Evolutionary conservation across 495 filamentous ascomycete genomes (phyloP).

Genomic region (Achaetomiella virescens): DNA sequence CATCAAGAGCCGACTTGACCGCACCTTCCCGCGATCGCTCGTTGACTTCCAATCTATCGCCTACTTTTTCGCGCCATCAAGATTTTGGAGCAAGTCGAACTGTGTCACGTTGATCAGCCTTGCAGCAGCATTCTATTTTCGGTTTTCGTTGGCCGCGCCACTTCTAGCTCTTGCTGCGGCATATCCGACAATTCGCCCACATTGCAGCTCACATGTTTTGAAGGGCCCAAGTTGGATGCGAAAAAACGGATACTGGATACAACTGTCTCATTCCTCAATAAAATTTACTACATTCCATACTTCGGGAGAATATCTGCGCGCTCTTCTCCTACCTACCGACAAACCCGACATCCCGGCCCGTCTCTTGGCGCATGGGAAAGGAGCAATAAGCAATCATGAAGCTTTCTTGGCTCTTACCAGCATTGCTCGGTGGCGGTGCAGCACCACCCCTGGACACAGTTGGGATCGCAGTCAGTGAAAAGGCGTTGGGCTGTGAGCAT

Average conservation of each 20-base stretch:
- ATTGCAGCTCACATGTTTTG: too few relatives aligned
- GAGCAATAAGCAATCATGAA: conserved; percentile 13
- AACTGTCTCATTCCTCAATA: too few relatives aligned
- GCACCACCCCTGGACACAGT: conserved; percentile 49
- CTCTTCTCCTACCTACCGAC: background rate
- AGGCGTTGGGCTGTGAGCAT: conserved; percentile 69
- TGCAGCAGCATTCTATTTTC: background rate
- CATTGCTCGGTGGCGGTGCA: conserved; percentile 29
- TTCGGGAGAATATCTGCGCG: too few relatives aligned
- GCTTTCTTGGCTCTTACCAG: conserved; percentile 17
- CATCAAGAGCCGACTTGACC: background rate
- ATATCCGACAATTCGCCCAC: too few relatives aligned
- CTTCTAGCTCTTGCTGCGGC: background rate
- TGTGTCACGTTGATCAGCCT: background rate
- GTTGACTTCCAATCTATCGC: background rate
- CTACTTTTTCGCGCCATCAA: background rate
- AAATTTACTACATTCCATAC: too few relatives aligned
- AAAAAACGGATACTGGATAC: too few relatives aligned
- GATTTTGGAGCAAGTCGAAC: background rate
- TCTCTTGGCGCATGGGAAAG: conserved; percentile 1
- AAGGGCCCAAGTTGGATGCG: too few relatives aligned
- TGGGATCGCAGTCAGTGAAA: conserved; percentile 59
- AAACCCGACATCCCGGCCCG: background rate
- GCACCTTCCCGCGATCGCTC: background rate
- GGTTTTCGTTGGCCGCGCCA: background rate